Conservation (phyloP, 1,284 basidiomycete genomes). For the Malassezia pachydermatis region DNA sequence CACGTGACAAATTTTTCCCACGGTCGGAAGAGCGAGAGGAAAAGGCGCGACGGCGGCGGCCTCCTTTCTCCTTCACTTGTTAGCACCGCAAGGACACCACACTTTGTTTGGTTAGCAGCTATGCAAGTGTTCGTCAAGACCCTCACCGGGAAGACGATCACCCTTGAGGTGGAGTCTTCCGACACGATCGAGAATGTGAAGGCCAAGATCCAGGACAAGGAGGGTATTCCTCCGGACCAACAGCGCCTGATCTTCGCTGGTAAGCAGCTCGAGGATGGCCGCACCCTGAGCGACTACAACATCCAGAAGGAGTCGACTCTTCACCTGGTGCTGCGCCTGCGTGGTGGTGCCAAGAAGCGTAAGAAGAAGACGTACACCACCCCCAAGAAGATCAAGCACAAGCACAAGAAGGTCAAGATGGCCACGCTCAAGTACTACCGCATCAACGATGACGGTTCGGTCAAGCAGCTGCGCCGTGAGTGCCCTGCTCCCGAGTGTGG, state of each 20-base stretch:
- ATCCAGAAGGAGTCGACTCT: slow-evolving; percentile 59
- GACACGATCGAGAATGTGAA: slow-evolving; percentile 49
- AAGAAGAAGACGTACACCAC: slow-evolving; percentile 99
- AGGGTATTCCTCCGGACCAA: slow-evolving; percentile 81
- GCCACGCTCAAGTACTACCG: slow-evolving; percentile 99
- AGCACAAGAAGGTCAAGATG: slow-evolving; percentile 99
- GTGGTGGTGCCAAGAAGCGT: slow-evolving; percentile 97
- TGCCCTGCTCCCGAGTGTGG: slow-evolving; percentile 57
- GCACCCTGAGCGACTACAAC: slow-evolving; percentile 58
- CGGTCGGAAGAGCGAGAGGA: slow-evolving; percentile 1
- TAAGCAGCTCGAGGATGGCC: slow-evolving; percentile 68
- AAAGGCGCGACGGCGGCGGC: background rate
- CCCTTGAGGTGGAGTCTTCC: slow-evolving; percentile 49
- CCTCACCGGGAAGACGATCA: slow-evolving; percentile 49
- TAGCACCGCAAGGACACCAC: slow-evolving; percentile 30
- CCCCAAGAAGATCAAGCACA: slow-evolving; percentile 99
- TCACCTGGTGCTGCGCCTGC: slow-evolving; percentile 54
- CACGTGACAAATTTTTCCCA: slow-evolving; percentile 17
- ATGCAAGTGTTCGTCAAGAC: slow-evolving; percentile 47
- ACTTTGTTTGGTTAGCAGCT: slow-evolving; percentile 40
- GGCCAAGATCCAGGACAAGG: slow-evolving; percentile 54
- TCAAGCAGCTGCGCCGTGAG: slow-evolving; percentile 95
- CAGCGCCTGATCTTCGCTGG: slow-evolving; percentile 96
- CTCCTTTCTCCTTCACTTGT: slow-evolving; percentile 9
- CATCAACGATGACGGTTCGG: slow-evolving; percentile 97